These are phyloP conservation scores for Claviceps quebecensis DNA, from an alignment of 2,329 filamentous ascomycete species.

Conservation along the genomic window DNA sequence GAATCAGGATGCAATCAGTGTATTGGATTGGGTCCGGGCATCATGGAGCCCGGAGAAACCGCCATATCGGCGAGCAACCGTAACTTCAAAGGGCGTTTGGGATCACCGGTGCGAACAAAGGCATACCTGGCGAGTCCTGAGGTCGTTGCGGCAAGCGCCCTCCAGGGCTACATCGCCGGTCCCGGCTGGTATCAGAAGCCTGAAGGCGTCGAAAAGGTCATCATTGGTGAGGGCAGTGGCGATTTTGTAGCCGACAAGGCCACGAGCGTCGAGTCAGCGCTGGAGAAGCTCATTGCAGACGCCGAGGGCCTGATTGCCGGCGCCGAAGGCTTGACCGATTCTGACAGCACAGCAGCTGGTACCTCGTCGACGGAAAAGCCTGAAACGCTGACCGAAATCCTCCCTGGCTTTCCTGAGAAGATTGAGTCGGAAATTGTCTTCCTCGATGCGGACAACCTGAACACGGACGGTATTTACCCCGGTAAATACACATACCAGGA, in stretches of 20 bases:
- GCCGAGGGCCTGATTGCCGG: constrained; percentile 47
- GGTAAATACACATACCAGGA: constrained; percentile 86
- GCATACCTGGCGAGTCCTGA: constrained; percentile 67
- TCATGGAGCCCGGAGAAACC: constrained; percentile 73
- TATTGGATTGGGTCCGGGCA: constrained; percentile 66
- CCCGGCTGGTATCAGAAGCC: constrained; percentile 68
- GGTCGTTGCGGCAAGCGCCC: constrained; percentile 78
- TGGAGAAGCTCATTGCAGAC: constrained; percentile 57
- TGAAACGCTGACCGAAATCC: constrained; percentile 8
- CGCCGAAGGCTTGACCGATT: constrained; percentile 32
- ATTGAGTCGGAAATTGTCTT: background rate
- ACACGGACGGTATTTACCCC: constrained; percentile 1
- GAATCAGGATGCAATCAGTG: constrained; percentile 48
- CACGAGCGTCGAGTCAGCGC: constrained; percentile 48
- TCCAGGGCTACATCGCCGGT: constrained; percentile 57
- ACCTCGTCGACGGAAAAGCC: background rate
- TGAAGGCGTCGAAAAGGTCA: constrained; percentile 50
- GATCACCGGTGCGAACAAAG: background rate
- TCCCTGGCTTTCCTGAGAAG: constrained; percentile 2
- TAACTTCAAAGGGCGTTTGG: constrained; percentile 61
- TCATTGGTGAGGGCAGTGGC: constrained; percentile 58
- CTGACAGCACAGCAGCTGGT: background rate
- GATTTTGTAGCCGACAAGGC: constrained; percentile 32
- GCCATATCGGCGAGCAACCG: constrained; percentile 82
- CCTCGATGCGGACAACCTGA: background rate